Evolutionary conservation across 345 rosid genomes (phyloP).

Genomic region (Melastoma malabathricum): DNA sequence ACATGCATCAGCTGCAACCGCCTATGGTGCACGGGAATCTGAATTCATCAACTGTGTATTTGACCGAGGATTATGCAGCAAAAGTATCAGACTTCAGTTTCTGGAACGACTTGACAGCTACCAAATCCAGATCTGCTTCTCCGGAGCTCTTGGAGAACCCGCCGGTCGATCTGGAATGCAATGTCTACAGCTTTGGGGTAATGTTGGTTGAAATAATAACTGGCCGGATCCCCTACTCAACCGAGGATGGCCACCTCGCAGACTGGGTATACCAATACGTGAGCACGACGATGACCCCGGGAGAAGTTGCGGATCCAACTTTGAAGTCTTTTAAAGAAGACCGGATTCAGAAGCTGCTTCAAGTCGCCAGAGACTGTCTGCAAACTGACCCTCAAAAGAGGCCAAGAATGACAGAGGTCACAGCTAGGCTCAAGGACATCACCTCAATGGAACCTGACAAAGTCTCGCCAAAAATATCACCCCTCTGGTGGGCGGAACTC

Average conservation of each 20-base stretch:
- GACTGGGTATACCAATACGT: constrained; percentile 36
- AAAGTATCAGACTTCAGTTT: constrained; percentile 71
- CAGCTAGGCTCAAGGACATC: constrained; percentile 49
- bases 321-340: constrained; percentile 43
- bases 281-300: constrained; percentile 23
- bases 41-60: constrained; percentile 56
- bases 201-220: constrained; percentile 65
- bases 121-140: constrained; percentile 28
- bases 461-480: constrained; percentile 66
- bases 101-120: constrained; percentile 30
- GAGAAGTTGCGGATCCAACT: constrained; percentile 58
- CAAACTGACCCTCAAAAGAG: constrained; percentile 41
- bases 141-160: constrained; percentile 31
- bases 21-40: constrained; percentile 46
- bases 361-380: constrained; percentile 51
- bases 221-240: constrained; percentile 45
- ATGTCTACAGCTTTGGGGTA: constrained; percentile 56
- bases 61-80: constrained; percentile 90
- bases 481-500: constrained; percentile 97
- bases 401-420: constrained; percentile 46
- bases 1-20: constrained; percentile 78
- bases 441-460: constrained; percentile 59
- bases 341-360: constrained; percentile 33
- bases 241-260: constrained; percentile 22
- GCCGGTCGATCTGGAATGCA: constrained; percentile 26